Evolutionary conservation across 108 stramenopile species (phyloP), one percentile per base, ranked within the genome.

Genomic region (Pseudonitzschia multiseries): DNA sequence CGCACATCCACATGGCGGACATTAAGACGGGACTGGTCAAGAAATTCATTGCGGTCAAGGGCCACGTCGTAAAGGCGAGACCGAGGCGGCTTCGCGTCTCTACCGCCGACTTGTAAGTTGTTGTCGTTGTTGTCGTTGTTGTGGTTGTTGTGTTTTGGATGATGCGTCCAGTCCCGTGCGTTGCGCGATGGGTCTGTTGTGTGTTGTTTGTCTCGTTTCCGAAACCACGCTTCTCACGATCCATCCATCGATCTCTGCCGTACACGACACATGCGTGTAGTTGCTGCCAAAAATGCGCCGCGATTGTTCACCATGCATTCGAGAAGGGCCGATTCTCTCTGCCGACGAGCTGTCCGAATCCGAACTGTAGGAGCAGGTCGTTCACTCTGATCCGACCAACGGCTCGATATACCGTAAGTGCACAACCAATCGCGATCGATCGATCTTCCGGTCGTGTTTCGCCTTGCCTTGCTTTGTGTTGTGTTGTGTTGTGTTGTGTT

Each of bases 41-140:
- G 29, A 85, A 87, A 61, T 89, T 99, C 57, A 81, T 98, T 6
- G 81, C 96, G 2, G 84, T 99, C 53, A 84, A 91, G 29, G 98
- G 97, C 12, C 92, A 87, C 69, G 94, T 99, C 28, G 91, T 96
- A 63, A 92, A 96, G 64, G 98, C 94, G 17, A 88, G 92, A 57
- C 90, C 91, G 56, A 93, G 96, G 70, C 87, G 94, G 29, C 81
- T 96, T 41, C 69, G 96, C 61, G 90, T 97, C 0, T 63, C 85
- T 0, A 84, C 86, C 33, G 96, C 93, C 22, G 93, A 93, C 50
- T 98, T 99, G 54, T 56, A 26, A 56, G 54, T 56, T 4, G 9
- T 56, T 12, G n/a, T n/a, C n/a, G n/a, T n/a, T n/a, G n/a, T n/a
- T n/a, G n/a, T n/a, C n/a, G n/a, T n/a, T n/a, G n/a, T n/a, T n/a